These are phyloP conservation scores for Hibiscus trionum DNA, from an alignment of 345 rosid genomes.

Conservation along the genomic window DNA sequence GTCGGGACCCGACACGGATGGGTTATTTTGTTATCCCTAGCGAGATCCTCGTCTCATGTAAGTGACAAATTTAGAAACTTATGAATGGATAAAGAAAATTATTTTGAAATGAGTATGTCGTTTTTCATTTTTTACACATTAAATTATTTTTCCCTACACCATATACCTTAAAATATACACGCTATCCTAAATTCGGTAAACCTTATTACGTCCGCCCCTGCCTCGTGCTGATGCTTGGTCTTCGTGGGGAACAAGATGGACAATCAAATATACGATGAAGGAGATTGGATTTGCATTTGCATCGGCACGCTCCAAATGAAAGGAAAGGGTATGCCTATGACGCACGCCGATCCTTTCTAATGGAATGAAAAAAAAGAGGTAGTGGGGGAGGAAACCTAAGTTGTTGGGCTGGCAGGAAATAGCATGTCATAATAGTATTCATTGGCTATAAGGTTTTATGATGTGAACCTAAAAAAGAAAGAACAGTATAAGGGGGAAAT, in stretches of 20 bases:
- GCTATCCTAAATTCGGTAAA: too few relatives aligned
- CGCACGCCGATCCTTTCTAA: not conserved
- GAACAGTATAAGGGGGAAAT: not conserved
- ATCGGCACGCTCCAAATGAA: constrained; percentile 1
- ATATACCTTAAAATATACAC: too few relatives aligned
- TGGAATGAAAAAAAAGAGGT: not conserved
- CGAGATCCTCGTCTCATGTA: too few relatives aligned
- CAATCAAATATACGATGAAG: not conserved
- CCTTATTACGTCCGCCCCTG: not conserved
- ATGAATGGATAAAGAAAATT: too few relatives aligned
- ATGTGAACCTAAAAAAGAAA: not conserved
- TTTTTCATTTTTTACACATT: too few relatives aligned
- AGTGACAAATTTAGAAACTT: too few relatives aligned
- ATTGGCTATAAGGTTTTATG: not conserved
- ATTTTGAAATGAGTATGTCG: too few relatives aligned
- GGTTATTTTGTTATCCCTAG: too few relatives aligned
- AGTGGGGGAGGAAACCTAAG: not conserved
- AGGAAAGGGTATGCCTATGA: not conserved
- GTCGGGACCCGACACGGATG: too few relatives aligned
- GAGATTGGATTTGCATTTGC: not conserved
- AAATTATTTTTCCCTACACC: too few relatives aligned
- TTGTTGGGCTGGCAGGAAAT: constrained; percentile 6
- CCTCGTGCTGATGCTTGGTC: not conserved
- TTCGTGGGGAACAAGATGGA: constrained; percentile 9
- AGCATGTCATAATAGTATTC: not conserved